Conservation (phyloP, 2,329 filamentous ascomycete genomes). For the Exophiala aquamarina region DNA sequence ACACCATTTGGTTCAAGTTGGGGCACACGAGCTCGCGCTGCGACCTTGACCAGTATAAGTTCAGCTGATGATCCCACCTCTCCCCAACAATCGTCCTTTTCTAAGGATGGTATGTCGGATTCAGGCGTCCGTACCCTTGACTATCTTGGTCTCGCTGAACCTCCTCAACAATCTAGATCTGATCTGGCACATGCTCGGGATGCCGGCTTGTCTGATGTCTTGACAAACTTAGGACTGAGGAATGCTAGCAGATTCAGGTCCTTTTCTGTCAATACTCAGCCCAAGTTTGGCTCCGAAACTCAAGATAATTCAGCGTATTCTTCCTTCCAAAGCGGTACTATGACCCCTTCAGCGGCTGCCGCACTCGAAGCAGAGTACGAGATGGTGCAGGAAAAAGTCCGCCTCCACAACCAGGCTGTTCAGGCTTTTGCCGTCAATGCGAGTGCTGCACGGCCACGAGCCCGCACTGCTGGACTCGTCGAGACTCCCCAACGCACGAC, state of each 20-base stretch:
- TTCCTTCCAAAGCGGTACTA: conserved; percentile 56
- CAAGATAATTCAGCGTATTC: conserved; percentile 66
- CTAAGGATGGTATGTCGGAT: conserved; percentile 78
- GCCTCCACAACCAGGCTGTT: conserved; percentile 88
- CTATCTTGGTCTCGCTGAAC: conserved; percentile 92
- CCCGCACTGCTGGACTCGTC: conserved; percentile 85
- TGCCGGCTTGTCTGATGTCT: conserved; percentile 59
- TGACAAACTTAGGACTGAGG: conserved; percentile 73
- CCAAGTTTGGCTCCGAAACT: conserved; percentile 88
- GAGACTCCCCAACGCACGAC: conserved; percentile 68
- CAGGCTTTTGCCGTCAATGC: conserved; percentile 88
- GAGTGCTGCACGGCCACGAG: conserved; percentile 77
- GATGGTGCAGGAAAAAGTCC: conserved; percentile 67
- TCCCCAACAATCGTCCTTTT: conserved; percentile 81
- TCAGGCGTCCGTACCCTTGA: conserved; percentile 91
- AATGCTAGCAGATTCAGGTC: conserved; percentile 87
- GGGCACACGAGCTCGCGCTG: conserved; percentile 80
- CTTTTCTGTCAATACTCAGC: conserved; percentile 97
- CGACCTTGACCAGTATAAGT: conserved; percentile 84
- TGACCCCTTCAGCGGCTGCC: conserved; percentile 57
- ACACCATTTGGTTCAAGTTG: conserved; percentile 87
- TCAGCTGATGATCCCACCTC: conserved; percentile 86
- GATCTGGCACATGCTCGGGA: conserved; percentile 50
- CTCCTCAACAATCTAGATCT: conserved; percentile 76
- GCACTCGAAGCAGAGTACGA: conserved; percentile 59